Percentiles rank a stretch among this genome's conserved stretches.
These are phyloP conservation scores for Trichoderma pleuroti DNA, from an alignment of 2,329 filamentous ascomycete genomes.

Conservation along the genomic window DNA sequence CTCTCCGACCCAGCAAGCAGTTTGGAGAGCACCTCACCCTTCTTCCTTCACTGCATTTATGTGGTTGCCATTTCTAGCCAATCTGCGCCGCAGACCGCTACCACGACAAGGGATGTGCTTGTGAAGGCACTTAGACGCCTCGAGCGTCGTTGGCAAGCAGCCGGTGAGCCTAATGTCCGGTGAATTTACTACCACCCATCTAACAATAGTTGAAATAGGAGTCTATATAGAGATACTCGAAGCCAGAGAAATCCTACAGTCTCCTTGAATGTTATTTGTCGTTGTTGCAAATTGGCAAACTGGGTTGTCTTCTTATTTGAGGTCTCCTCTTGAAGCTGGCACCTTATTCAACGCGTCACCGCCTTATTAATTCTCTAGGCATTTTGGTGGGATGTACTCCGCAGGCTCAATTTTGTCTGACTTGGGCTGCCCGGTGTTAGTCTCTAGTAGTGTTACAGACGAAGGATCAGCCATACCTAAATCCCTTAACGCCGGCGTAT, in stretches of 20 bases:
- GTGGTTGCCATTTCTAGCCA: neutral
- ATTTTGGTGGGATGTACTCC: neutral
- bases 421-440: neutral
- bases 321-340: neutral
- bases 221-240: neutral
- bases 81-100: neutral
- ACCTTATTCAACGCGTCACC: neutral
- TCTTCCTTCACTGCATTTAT: neutral
- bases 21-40: neutral
- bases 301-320: neutral
- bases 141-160: neutral
- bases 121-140: neutral
- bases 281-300: neutral
- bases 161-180: neutral
- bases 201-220: neutral
- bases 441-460: neutral
- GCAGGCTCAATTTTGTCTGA: neutral
- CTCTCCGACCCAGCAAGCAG: neutral
- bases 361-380: neutral
- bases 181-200: neutral
- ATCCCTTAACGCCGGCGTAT: neutral
- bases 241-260: neutral
- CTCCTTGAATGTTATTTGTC: neutral
- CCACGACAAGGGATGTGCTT: neutral
- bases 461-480: neutral